A percentile compares a stretch with the other conserved stretches of the same genome.
These are phyloP conservation scores for Miamiensis avidus DNA, from an alignment of 169 alveolate genomes.

Conservation along the genomic window DNA sequence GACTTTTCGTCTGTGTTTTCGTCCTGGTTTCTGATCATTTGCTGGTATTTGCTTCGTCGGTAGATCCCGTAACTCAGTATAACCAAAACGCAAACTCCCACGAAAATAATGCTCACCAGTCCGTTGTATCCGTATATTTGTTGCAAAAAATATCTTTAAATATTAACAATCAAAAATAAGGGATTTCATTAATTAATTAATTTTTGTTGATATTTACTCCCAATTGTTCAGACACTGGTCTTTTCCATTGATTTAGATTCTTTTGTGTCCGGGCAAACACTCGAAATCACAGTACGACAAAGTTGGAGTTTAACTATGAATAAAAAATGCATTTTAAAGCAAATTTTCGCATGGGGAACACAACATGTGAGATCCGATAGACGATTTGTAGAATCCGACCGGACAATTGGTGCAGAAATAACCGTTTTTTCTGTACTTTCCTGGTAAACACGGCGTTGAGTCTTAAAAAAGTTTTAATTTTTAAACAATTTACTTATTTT, in stretches of 20 bases:
- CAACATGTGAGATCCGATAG: not conserved
- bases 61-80: not conserved
- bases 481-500: too few species aligned
- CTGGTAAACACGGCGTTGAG: not conserved
- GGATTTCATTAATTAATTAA: too few species aligned
- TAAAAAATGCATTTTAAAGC: not conserved
- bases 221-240: not conserved
- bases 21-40: not conserved
- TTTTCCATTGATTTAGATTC: not conserved
- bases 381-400: not conserved
- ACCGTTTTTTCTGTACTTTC: not conserved
- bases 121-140: too few species aligned
- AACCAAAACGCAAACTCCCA: too few species aligned
- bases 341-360: not conserved
- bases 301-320: not conserved
- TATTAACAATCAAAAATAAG: too few species aligned
- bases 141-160: not conserved
- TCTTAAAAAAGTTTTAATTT: too few species aligned
- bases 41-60: not conserved
- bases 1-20: too few species aligned
- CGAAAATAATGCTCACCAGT: too few species aligned
- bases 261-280: not conserved
- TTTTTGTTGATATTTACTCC: not conserved
- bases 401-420: not conserved
- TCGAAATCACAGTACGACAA: not conserved